A percentile compares a stretch with the other conserved stretches of the same genome.
These are phyloP conservation scores for Trichoderma asperelloides DNA, from an alignment of 495 filamentous ascomycete genomes.

Conservation along the genomic window DNA sequence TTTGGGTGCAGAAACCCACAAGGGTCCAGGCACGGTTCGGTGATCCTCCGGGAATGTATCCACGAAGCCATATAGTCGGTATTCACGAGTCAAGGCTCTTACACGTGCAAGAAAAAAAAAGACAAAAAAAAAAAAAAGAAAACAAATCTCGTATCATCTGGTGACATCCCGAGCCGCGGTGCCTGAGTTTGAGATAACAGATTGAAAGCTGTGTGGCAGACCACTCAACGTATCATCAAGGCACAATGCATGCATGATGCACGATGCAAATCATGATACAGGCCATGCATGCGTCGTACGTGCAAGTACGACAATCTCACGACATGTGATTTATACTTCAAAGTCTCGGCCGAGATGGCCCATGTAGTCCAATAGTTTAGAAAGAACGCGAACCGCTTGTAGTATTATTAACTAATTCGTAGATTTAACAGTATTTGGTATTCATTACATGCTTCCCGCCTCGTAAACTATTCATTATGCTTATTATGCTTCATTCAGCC, in stretches of 20 bases:
- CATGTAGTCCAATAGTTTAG: neutral
- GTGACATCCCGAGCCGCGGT: neutral
- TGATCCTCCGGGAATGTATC: neutral
- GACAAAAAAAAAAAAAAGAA: too few relatives aligned
- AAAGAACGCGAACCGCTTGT: neutral
- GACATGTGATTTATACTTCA: too few relatives aligned
- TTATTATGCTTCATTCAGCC: slow-evolving; percentile 30
- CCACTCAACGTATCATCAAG: neutral
- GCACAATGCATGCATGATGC: neutral
- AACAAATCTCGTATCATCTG: neutral
- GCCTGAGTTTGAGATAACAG: neutral
- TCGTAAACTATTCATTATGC: neutral
- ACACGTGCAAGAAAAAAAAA: neutral
- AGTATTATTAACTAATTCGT: neutral
- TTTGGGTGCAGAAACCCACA: neutral
- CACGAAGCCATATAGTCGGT: neutral
- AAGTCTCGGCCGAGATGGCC: neutral
- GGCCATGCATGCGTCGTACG: neutral
- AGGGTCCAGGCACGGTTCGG: neutral
- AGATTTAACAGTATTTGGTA: neutral
- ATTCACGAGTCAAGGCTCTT: neutral
- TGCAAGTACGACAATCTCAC: neutral
- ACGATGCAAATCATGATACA: neutral
- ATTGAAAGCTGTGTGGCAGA: neutral
- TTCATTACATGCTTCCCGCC: neutral